Evolutionary conservation across 1,139 yeast species (phyloP).

Genomic region (Hyphopichia burtonii): DNA sequence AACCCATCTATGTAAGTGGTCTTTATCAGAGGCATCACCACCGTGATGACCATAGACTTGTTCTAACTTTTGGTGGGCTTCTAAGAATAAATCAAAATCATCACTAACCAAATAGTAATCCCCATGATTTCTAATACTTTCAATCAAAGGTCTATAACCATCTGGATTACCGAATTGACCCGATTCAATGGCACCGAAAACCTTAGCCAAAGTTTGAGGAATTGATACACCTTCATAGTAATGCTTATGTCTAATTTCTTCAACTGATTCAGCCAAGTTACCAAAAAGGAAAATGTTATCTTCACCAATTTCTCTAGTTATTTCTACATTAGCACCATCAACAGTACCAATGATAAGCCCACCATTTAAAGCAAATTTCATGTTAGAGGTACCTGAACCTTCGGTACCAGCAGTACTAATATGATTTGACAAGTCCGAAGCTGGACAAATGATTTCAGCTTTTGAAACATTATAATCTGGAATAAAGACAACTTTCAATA

Average conservation of each 20-base stretch:
- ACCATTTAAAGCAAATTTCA: constrained; percentile 94
- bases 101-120: constrained; percentile 86
- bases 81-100: constrained; percentile 83
- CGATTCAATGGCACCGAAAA: constrained; percentile 64
- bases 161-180: constrained; percentile 72
- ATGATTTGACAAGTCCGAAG: constrained; percentile 88
- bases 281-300: constrained; percentile 92
- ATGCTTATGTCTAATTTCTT: constrained; percentile 77
- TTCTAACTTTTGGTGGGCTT: constrained; percentile 77
- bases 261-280: constrained; percentile 85
- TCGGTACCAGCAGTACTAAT: constrained; percentile 98
- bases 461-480: constrained; percentile 94
- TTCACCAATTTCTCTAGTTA: constrained; percentile 90
- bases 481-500: constrained; percentile 81
- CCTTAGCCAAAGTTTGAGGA: constrained; percentile 58
- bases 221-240: constrained; percentile 54
- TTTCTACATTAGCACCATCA: constrained; percentile 96
- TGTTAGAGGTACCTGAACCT: constrained; percentile 93
- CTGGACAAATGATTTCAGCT: constrained; percentile 90
- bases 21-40: constrained; percentile 43
- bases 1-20: constrained; percentile 68
- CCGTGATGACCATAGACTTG: constrained; percentile 58
- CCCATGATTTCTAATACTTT: constrained; percentile 68
- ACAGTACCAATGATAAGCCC: constrained; percentile 94
- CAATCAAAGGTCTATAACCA: constrained; percentile 68